A percentile compares a stretch with the other conserved stretches of the same genome.
These are phyloP conservation scores for Metarhizium album DNA, from an alignment of 2,329 filamentous ascomycete genomes.

Conservation along the genomic window DNA sequence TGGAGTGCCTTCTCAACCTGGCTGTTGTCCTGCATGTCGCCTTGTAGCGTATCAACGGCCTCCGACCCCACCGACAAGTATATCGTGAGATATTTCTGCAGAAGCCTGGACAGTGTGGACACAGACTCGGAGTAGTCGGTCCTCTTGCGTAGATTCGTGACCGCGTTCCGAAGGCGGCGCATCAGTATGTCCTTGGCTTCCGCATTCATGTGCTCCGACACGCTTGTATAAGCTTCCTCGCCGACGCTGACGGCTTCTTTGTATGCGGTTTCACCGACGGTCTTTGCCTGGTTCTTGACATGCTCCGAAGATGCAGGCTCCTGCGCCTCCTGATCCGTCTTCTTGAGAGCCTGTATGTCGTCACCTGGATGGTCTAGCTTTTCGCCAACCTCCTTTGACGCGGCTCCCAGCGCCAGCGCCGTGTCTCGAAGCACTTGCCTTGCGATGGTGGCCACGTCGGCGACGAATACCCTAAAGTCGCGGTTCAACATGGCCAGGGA, in stretches of 20 bases:
- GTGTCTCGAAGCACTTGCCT: constrained; percentile 82
- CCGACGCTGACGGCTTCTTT: constrained; percentile 13
- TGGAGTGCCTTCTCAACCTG: constrained; percentile 65
- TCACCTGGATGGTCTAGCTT: constrained; percentile 58
- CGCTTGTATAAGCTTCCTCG: constrained; percentile 53
- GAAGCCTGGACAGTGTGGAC: constrained; percentile 61
- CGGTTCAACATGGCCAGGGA: constrained; percentile 80
- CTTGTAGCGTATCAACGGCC: constrained; percentile 52
- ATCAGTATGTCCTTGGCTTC: constrained; percentile 64
- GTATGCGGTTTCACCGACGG: constrained; percentile 33
- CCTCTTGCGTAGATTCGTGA: constrained; percentile 62
- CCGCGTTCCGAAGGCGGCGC: constrained; percentile 63
- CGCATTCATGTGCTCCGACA: constrained; percentile 61
- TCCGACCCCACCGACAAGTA: constrained; percentile 68
- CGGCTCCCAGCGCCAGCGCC: constrained; percentile 65
- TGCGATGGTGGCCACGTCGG: constrained; percentile 67
- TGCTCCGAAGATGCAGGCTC: constrained; percentile 47
- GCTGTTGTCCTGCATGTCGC: constrained; percentile 61
- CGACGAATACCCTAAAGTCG: constrained; percentile 78
- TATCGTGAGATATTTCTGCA: constrained; percentile 65
- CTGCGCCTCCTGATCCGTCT: constrained; percentile 14
- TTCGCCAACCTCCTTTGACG: constrained; percentile 63
- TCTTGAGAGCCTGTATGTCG: constrained; percentile 40
- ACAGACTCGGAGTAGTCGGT: constrained; percentile 82
- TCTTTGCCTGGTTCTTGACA: constrained; percentile 44